phyloP scores from a whole-genome alignment of 2,329 filamentous ascomycete species.

The Alternaria angustiovoidea region DNA sequence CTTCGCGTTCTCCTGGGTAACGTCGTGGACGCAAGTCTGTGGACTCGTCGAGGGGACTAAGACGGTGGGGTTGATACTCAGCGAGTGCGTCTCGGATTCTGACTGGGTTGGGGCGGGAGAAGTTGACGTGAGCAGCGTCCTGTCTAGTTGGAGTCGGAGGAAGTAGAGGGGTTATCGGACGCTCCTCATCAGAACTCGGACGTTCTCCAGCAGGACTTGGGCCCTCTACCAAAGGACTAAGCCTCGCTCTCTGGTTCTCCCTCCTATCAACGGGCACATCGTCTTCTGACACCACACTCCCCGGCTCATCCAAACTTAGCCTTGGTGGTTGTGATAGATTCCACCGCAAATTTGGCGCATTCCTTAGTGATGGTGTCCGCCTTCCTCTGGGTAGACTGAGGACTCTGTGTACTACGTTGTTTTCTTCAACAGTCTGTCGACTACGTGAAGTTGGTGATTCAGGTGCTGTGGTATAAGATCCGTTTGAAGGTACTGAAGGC shows the following conservation, averaged over 20 bases:
- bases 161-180: background rate
- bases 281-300: background rate
- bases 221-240: background rate
- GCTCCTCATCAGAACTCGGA: background rate
- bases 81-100: background rate
- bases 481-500: no score
- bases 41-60: background rate
- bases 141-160: background rate
- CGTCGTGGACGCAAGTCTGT: background rate
- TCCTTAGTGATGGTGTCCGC: slow-evolving; percentile 6
- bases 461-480: no score
- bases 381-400: slow-evolving; percentile 1
- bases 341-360: slow-evolving; percentile 6
- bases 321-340: background rate
- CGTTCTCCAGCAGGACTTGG: background rate
- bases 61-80: slow-evolving; percentile 1
- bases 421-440: background rate
- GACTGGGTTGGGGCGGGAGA: background rate
- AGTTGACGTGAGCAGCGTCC: background rate
- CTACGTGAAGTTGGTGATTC: no score
- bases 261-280: background rate
- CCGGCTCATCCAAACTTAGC: background rate
- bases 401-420: background rate
- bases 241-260: background rate
- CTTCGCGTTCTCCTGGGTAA: background rate